Evolutionary conservation across 768 basidiomycete species (phyloP).

Genomic region (Myochromella boudieri): DNA sequence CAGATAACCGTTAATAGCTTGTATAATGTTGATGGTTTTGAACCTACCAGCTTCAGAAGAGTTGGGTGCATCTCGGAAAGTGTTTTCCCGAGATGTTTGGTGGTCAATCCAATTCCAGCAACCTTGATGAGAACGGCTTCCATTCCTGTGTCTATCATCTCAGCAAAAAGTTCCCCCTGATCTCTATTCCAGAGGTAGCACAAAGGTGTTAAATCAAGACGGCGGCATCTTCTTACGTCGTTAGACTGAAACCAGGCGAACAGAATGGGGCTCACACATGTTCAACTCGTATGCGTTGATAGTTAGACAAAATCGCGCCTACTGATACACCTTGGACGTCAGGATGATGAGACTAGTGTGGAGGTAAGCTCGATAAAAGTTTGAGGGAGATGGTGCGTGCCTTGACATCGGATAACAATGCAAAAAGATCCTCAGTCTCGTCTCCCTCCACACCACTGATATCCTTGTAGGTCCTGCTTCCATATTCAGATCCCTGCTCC

Average conservation of each 20-base stretch:
- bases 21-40: neutral
- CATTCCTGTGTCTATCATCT: slow-evolving; percentile 83
- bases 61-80: slow-evolving; percentile 74
- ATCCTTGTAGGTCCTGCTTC: slow-evolving; percentile 52
- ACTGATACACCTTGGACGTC: slow-evolving; percentile 87
- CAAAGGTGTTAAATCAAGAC: slow-evolving; percentile 77
- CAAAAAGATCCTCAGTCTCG: slow-evolving; percentile 93
- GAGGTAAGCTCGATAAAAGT: neutral
- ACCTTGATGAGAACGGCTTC: slow-evolving; percentile 90
- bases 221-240: slow-evolving; percentile 59
- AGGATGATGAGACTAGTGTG: slow-evolving; percentile 65
- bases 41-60: slow-evolving; percentile 66
- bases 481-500: slow-evolving; percentile 85
- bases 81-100: slow-evolving; percentile 75
- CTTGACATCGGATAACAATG: slow-evolving; percentile 72
- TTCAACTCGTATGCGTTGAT: slow-evolving; percentile 95
- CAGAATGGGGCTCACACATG: slow-evolving; percentile 70
- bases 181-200: slow-evolving; percentile 94
- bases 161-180: slow-evolving; percentile 79
- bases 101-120: slow-evolving; percentile 86
- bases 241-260: neutral
- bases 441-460: slow-evolving; percentile 66
- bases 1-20: neutral
- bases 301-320: slow-evolving; percentile 96
- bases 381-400: slow-evolving; percentile 36